phyloP scores from a whole-genome alignment of 1,139 yeast species.

The Geotrichum australiense region DNA sequence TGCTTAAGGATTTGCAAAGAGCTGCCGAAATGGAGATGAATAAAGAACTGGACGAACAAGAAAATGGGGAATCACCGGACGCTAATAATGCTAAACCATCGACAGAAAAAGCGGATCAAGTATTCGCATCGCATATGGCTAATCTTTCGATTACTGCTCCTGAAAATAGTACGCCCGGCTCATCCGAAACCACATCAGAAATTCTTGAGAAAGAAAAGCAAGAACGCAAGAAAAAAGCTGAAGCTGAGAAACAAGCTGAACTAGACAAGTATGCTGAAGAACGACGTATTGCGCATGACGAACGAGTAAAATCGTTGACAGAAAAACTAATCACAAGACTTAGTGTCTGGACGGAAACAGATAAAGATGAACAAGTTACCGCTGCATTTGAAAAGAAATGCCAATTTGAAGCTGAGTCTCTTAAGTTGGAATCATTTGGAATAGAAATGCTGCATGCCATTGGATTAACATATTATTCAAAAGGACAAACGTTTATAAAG shows the following conservation, averaged over 20 bases:
- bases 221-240: constrained; percentile 41
- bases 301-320: constrained; percentile 59
- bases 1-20: constrained; percentile 71
- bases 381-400: constrained; percentile 64
- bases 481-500: constrained; percentile 51
- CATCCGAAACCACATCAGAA: constrained; percentile 21
- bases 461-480: constrained; percentile 68
- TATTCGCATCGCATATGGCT: constrained; percentile 7
- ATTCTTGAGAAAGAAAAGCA: constrained; percentile 28
- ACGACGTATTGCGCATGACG: constrained; percentile 61
- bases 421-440: constrained; percentile 93
- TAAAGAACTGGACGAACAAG: constrained; percentile 64
- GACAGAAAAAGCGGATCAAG: constrained; percentile 10
- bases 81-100: constrained; percentile 11
- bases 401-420: constrained; percentile 74
- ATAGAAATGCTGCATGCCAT: constrained; percentile 81
- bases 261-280: constrained; percentile 76
- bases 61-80: constrained; percentile 15
- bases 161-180: constrained; percentile 1
- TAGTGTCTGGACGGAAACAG: constrained; percentile 78
- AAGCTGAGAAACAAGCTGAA: constrained; percentile 50
- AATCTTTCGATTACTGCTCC: constrained; percentile 7
- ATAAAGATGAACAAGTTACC: constrained; percentile 60
- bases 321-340: constrained; percentile 59
- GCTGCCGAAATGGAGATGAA: constrained; percentile 67